phyloP scores from a whole-genome alignment of 495 filamentous ascomycete genomes.

The Penicillium ochrochloron region DNA sequence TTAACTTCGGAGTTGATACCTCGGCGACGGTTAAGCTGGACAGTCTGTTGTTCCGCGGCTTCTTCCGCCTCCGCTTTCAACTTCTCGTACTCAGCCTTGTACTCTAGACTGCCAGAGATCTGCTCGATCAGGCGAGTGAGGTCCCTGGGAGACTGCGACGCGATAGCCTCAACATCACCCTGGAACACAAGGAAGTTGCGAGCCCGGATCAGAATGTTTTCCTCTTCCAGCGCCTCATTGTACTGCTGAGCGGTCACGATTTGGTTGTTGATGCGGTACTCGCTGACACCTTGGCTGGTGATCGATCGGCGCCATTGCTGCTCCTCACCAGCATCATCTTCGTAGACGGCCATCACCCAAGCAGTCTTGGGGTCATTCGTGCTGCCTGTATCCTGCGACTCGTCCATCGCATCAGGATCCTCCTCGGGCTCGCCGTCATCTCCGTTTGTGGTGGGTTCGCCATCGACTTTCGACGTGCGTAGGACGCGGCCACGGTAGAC shows the following conservation, averaged over 20 bases:
- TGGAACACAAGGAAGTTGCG: slow-evolving; percentile 98
- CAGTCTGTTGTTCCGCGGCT: slow-evolving; percentile 83
- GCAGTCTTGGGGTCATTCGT: slow-evolving; percentile 84
- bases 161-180: slow-evolving; percentile 98
- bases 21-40: slow-evolving; percentile 83
- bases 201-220: slow-evolving; percentile 97
- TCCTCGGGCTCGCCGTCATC: slow-evolving; percentile 54
- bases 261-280: slow-evolving; percentile 94
- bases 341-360: slow-evolving; percentile 99
- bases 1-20: slow-evolving; percentile 98
- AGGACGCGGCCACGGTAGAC: slow-evolving; percentile 96
- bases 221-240: slow-evolving; percentile 87
- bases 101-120: slow-evolving; percentile 94
- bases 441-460: slow-evolving; percentile 64
- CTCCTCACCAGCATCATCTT: slow-evolving; percentile 95
- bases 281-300: slow-evolving; percentile 84
- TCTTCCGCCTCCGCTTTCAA: slow-evolving; percentile 84
- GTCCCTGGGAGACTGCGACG: slow-evolving; percentile 88
- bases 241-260: slow-evolving; percentile 89
- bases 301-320: slow-evolving; percentile 96
- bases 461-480: slow-evolving; percentile 87
- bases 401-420: slow-evolving; percentile 41
- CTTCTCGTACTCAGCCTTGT: slow-evolving; percentile 92
- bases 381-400: slow-evolving; percentile 55
- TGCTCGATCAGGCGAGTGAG: slow-evolving; percentile 96